Evolutionary conservation across 305 asterid genomes (phyloP), one percentile per base, ranked within the genome.

Genomic region (Fraxinus greggii): DNA sequence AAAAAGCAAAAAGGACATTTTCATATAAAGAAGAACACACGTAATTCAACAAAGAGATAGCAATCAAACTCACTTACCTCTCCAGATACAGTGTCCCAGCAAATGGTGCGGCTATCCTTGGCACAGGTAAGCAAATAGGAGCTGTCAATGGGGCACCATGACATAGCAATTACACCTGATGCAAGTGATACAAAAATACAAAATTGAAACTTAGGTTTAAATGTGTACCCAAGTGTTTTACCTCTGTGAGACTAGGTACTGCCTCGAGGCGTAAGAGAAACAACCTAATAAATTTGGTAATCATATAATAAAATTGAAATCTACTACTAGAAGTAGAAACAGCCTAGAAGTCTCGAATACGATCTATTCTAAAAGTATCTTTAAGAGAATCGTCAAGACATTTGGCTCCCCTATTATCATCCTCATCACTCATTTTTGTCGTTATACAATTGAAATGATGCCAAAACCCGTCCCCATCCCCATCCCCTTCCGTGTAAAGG

Each of bases 121-220:
- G 97, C 96, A 92, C 99, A 97, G 19, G 99, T 95, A 86, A 97
- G 95, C 80, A 97, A 86, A 85, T 97, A 95, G 78, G 99, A 92
- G 87, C 95, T 95, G 80, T 97, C 99, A 86, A 89, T 84, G 54
- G 98, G 99, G 89, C 99, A 97, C 99, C 99, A 97, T 59, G 99
- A 90, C 98, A 97, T 97, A 63, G 98, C 98, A 83, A 97, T 94
- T 81, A 97, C 99, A 86, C 99, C 99, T 97, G 89, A 83, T 79
- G 81, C 81, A 85, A 81, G 72, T 74, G 72, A 56, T 56, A 19
- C 67, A 56, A 56, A 56, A 56, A 19, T 56, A 56, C 26, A 63
- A 79, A 28, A 76, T 21, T 80, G 33, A 75, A 83, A 75, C 80
- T 40, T 38, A 75, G 72, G 74, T 21, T 67, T 31, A 29, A 28